phyloP scores from a whole-genome alignment of 805 yeast species.

The Spathaspora hagerdaliae region DNA sequence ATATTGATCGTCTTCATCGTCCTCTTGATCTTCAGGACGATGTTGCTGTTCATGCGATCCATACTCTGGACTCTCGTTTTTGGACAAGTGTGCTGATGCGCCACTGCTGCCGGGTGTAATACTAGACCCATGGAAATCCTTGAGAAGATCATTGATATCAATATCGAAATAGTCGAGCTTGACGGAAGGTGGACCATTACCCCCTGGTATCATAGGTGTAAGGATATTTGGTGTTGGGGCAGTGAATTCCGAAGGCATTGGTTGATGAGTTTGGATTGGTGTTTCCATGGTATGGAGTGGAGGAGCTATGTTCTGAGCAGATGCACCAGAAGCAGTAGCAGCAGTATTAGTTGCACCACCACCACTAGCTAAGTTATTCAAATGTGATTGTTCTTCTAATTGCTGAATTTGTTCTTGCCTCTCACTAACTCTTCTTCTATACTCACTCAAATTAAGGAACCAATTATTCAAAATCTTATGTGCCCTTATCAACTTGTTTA shows the following conservation, averaged over 20 bases:
- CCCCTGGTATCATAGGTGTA: neutral
- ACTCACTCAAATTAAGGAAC: constrained; percentile 16
- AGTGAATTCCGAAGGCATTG: neutral
- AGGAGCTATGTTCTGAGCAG: neutral
- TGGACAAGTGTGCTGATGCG: neutral
- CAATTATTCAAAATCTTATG: constrained; percentile 18
- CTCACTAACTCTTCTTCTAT: constrained; percentile 1
- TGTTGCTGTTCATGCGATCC: neutral
- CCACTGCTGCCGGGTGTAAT: neutral
- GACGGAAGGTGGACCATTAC: neutral
- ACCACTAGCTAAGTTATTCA: neutral
- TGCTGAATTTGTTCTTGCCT: neutral
- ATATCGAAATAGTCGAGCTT: neutral
- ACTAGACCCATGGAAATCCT: constrained; percentile 4
- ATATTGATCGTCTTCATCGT: constrained; percentile 2
- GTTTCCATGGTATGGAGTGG: neutral
- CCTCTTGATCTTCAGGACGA: constrained; percentile 8
- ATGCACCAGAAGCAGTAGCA: neutral
- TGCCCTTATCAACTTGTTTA: constrained; percentile 23
- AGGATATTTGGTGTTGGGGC: neutral
- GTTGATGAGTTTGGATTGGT: neutral
- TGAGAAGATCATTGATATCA: constrained; percentile 5
- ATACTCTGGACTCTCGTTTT: neutral
- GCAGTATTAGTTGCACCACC: neutral
- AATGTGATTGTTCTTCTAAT: neutral